Percentiles rank a stretch among this genome's conserved stretches.
Conservation (phyloP, 805 yeast genomes). For the Hanseniaspora thailandica region DNA sequence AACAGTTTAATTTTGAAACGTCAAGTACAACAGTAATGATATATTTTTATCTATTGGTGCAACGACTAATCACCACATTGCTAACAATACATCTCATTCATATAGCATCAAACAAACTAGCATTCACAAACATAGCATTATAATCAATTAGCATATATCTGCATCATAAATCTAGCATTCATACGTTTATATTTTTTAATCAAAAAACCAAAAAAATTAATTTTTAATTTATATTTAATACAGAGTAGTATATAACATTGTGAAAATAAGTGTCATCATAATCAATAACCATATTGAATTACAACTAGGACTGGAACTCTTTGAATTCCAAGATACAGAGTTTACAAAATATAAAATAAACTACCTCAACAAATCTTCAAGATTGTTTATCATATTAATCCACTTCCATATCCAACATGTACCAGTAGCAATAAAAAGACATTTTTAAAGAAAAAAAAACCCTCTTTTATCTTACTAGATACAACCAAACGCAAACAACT, state of each 20-base stretch:
- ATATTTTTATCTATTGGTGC: too few species aligned
- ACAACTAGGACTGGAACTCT: neutral
- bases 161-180: neutral
- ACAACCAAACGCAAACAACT: conserved; percentile 14
- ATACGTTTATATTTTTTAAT: neutral
- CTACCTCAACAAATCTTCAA: neutral
- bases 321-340: neutral
- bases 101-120: neutral
- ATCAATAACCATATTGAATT: neutral
- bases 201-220: too few species aligned
- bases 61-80: neutral
- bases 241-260: neutral
- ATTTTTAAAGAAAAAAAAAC: neutral
- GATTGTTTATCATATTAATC: neutral
- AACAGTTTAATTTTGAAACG: neutral
- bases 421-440: neutral
- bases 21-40: neutral
- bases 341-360: neutral
- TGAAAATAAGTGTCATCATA: neutral
- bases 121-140: neutral
- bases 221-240: too few species aligned
- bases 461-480: neutral
- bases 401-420: conserved; percentile 1
- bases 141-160: neutral
- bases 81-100: neutral